Base-by-base conservation (phyloP, 495 filamentous ascomycete genomes). In the Penicillium cataractarum region DNA sequence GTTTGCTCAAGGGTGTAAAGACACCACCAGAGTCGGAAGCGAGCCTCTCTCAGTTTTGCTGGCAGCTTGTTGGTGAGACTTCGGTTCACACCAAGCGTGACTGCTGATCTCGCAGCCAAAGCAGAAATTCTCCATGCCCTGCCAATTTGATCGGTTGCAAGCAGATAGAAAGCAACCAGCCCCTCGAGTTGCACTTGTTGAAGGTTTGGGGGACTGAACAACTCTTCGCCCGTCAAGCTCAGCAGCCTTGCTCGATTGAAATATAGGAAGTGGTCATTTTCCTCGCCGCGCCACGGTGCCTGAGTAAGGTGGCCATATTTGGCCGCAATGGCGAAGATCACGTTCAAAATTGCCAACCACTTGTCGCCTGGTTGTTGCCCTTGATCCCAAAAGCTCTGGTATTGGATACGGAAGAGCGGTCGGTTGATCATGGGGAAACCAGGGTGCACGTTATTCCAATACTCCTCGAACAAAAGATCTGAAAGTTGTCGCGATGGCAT, bases 1-100 rank as follows among this genome's bases (percentile, higher is more conserved):
- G 79, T 67, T 39, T 84, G 79, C 58, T 89, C 86, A 55, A 87
- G 73, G 2, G 76, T 80, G 62, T 84, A 85, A 10, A 89, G 60
- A 19, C 84, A 82, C 81, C 84, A 88, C 85, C 85, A 89, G 19
- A 88, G 75, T 31, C 83, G 82, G 55, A 83, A 79, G 37, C 86
- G 78, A 44, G 82, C 75, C 62, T 88, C 86, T 60, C 82, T 84
- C 17, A 85, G 77, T 12, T 74, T 62, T 7, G 26, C 35, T 26
- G 19, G 39, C 21, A 54, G n/a, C 32, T n/a, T 27, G 19, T 58
- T 74, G 64, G 72, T 87, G 9, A 29, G 49, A 21, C 49, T 32
- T 27, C 49, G 49, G 49, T 52, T 52, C 26, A 52, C 49, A 6
- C 49, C 29, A 6, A 52, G 22, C 1, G 49, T 52, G 24, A 52